Percentiles rank a stretch among this genome's conserved stretches.
phyloP scores from a whole-genome alignment of 225 moss, liverwort and hornwort genomes.

The Pleurozium schreberi region DNA sequence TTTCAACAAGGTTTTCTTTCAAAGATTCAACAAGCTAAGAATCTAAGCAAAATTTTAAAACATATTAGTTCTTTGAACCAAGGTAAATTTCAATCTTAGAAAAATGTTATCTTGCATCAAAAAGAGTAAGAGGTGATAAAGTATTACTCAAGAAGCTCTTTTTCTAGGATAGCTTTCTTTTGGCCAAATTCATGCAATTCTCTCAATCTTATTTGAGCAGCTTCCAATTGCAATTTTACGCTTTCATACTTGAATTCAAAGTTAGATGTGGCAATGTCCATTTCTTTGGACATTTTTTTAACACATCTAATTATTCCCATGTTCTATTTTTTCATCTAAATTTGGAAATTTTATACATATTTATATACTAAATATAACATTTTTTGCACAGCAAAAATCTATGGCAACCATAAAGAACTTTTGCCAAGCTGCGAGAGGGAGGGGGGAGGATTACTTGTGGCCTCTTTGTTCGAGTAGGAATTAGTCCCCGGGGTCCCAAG shows the following conservation, averaged over 20 bases:
- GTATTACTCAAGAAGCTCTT: conserved; percentile 59
- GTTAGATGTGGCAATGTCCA: conserved; percentile 21
- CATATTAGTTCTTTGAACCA: background rate
- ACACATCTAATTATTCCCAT: background rate
- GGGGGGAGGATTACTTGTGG: too few relatives aligned
- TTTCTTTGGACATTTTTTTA: conserved; percentile 35
- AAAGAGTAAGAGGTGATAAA: background rate
- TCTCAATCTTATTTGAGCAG: conserved; percentile 62
- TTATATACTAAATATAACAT: too few relatives aligned
- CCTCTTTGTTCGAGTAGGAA: too few relatives aligned
- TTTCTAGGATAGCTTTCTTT: conserved; percentile 58
- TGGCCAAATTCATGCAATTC: conserved; percentile 80
- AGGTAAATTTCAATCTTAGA: background rate
- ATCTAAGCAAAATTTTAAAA: background rate
- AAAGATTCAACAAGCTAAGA: background rate
- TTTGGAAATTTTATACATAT: background rate
- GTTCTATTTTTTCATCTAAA: background rate
- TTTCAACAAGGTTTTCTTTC: background rate
- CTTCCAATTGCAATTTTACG: conserved; percentile 61
- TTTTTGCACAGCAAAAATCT: too few relatives aligned
- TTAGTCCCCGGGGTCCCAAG: too few relatives aligned
- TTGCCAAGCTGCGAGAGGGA: too few relatives aligned
- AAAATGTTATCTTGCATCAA: background rate
- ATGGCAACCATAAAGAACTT: too few relatives aligned
- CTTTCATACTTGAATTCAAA: conserved; percentile 60